Conservation (phyloP, 768 basidiomycete genomes). For the Pleurotus sapidus region DNA sequence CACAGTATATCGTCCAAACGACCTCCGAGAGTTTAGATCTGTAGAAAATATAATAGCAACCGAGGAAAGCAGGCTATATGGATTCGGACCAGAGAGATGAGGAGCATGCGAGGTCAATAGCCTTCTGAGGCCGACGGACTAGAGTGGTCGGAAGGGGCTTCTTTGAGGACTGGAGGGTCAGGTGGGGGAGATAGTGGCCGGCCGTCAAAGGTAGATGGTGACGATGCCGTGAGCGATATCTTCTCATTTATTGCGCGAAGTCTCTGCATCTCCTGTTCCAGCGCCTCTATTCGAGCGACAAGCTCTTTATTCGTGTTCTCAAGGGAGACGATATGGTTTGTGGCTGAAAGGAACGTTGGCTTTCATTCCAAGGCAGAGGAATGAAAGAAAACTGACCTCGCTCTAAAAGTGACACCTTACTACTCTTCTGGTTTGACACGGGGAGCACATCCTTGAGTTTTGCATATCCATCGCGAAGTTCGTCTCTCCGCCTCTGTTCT, state of each 20-base stretch:
- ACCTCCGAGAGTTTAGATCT: constrained; percentile 4
- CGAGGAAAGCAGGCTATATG: constrained; percentile 3
- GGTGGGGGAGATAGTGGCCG: constrained; percentile 66
- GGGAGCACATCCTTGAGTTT: constrained; percentile 86
- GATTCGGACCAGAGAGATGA: constrained; percentile 4
- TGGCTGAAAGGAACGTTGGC: constrained; percentile 42
- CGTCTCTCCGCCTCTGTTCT: constrained; percentile 86
- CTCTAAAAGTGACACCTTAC: constrained; percentile 86
- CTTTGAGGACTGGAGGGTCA: constrained; percentile 48
- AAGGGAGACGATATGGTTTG: constrained; percentile 72
- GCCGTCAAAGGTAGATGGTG: constrained; percentile 48
- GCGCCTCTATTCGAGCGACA: constrained; percentile 58
- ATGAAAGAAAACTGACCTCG: constrained; percentile 53
- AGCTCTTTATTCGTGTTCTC: constrained; percentile 73
- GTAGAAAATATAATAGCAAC: constrained; percentile 9
- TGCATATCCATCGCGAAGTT: constrained; percentile 86
- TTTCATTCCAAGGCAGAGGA: constrained; percentile 6
- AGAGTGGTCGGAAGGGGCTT: constrained; percentile 62
- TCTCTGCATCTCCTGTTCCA: constrained; percentile 69
- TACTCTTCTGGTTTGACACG: constrained; percentile 85
- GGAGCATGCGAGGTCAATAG: constrained; percentile 28
- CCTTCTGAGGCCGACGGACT: constrained; percentile 51
- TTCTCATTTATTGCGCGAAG: constrained; percentile 80
- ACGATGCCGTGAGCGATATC: constrained; percentile 68
- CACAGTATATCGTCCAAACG: constrained; percentile 3